Evolutionary conservation across 805 yeast species (phyloP), one percentile per base, ranked within the genome.

Genomic region (Nakazawaea siamensis): DNA sequence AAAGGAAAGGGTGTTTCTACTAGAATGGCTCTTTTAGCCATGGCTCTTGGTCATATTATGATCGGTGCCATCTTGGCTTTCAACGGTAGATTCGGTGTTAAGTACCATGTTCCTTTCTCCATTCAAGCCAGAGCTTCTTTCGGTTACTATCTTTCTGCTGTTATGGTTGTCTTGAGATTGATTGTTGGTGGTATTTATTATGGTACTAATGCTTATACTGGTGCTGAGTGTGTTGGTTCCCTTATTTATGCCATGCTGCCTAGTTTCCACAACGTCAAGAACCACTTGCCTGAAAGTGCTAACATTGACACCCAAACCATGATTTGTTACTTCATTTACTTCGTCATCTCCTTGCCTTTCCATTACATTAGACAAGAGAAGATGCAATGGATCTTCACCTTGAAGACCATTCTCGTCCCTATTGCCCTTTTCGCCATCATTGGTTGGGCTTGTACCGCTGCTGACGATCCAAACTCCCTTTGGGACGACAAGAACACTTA

Each of bases 71-170:
- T 44, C 10, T 27, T 47, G 18, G 38, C 43, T 11, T 26, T 18
- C 60, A 28, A 28, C 18, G 31, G 31, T 28, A 28, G 18, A n/a
- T 28, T 52, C 31, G 64, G 64, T 24, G 54, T 62, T 4, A 47
- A 44, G 18, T 49, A 53, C 12, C 59, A 57, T 24, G 48, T 59
- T 17, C 60, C 62, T 1, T 60, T 58, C 40, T 57, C 64, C 4
- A 40, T 58, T 2, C 43, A 42, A 18, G 49, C 48, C 38, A 47
- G 63, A 37, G 50, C 60, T 17, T 50, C 57, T 10, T 54, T 54
- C 36, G 53, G 57, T 4, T 52, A 53, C 35, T 49, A 51, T 15
- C 55, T 59, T 16, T 43, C 58, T 6, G 52, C 51, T 27, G 48
- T 58, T 19, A 47, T 50, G 6, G 47, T 54, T 14, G 43, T 52